These are phyloP conservation scores for Piper betle DNA, from an alignment of 164 flowering plant genomes.

Conservation along the genomic window DNA sequence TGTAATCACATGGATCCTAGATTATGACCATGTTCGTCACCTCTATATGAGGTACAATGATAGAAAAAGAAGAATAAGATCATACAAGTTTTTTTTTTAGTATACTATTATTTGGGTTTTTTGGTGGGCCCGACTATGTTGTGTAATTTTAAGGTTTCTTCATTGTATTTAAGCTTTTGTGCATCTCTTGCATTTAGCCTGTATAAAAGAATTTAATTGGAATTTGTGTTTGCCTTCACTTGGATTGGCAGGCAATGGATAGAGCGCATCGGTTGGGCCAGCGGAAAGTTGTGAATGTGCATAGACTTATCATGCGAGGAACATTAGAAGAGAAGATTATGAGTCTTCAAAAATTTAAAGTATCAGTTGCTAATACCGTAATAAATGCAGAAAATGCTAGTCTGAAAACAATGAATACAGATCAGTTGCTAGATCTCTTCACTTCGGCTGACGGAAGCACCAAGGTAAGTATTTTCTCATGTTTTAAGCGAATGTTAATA, in stretches of 20 bases:
- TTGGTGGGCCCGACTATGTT: no score
- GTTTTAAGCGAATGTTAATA: neutral
- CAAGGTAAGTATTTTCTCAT: slow-evolving; percentile 35
- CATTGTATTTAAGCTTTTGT: no score
- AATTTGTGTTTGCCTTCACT: neutral
- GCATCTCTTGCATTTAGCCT: no score
- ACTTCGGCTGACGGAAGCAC: slow-evolving; percentile 49
- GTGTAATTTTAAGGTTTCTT: no score
- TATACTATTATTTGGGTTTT: no score
- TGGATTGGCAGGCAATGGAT: slow-evolving; percentile 81
- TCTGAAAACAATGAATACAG: slow-evolving; percentile 94
- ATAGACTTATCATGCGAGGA: slow-evolving; percentile 97
- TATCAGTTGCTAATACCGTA: slow-evolving; percentile 82
- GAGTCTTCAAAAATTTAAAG: slow-evolving; percentile 92
- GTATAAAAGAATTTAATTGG: no score
- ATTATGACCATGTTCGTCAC: no score
- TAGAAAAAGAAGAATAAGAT: no score
- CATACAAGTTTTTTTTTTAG: no score
- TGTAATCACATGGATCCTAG: no score
- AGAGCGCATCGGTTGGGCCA: slow-evolving; percentile 98
- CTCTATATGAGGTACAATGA: no score
- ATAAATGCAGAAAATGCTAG: slow-evolving; percentile 96
- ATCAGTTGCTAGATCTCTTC: slow-evolving; percentile 96
- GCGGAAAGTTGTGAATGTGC: slow-evolving; percentile 88
- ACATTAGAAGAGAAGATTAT: slow-evolving; percentile 97